Base-by-base conservation (phyloP, 176 grass and related monocot species). In the Triticum dicoccoides region DNA sequence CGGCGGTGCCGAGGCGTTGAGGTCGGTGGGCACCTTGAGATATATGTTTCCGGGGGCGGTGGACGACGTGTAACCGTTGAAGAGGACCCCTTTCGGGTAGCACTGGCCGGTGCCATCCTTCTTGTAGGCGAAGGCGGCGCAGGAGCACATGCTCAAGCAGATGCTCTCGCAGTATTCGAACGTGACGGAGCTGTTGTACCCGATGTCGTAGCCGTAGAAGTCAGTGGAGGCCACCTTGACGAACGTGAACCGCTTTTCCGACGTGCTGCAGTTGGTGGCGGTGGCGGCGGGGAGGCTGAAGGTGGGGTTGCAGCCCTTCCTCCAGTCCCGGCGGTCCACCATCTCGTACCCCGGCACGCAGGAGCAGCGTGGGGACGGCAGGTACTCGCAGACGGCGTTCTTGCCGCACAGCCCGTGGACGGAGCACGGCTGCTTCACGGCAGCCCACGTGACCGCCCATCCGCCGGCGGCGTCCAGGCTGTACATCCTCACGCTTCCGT, bases 401-500 rank as follows among this genome's bases (percentile, higher is more conserved):
- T 58, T 58, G 54, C 54, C 54, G 18, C 54, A 58, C 18, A 58
- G 73, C 29, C 84, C 89, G 23, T 89, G 92, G 8, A 84, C 84
- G 56, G 39, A 65, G 73, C 86, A 86, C 3, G 38, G 67, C 73
- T 84, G 30, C 24, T 20, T 30, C 10, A 87, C 42, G 7, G 80
- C 84, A 8, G 76, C 66, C 89, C 89, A 94, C 0, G 89, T 79
- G 52, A 85, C 54, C 3, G 4, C 37, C 92, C 89, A 94, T 5
- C 32, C 32, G 32, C 32, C 32, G 32, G 32, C 32, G 32, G 32
- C 3, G 32, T 32, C 32, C 32, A 32, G 32, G 62, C 92, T 91
- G 79, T 94, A 89, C 21, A 94, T 83, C 23, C 86, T 73, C 42
- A 91, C 74, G 83, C 80, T 89, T 15, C 92, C 92, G 34, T 91